phyloP scores from a whole-genome alignment of 2,329 filamentous ascomycete genomes.

The Huntiella savannae region DNA sequence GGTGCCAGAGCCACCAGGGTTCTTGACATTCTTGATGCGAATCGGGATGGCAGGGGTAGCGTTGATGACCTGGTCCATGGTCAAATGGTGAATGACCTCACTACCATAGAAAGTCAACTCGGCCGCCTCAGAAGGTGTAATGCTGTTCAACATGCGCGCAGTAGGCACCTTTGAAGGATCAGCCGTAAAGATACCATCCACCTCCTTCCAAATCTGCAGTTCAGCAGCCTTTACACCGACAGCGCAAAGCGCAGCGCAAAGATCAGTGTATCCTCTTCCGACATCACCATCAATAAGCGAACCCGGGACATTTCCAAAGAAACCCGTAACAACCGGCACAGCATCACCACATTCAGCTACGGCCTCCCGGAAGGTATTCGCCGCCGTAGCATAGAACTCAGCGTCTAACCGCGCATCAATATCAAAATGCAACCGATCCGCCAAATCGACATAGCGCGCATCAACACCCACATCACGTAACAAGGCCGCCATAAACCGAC shows the following conservation, averaged over 20 bases:
- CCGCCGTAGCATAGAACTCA: constrained; percentile 49
- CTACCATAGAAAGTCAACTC: constrained; percentile 89
- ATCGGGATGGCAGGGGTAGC: constrained; percentile 63
- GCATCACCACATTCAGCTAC: constrained; percentile 44
- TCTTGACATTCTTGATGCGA: constrained; percentile 84
- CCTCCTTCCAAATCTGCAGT: constrained; percentile 97
- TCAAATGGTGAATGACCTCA: constrained; percentile 95
- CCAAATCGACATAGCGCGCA: constrained; percentile 77
- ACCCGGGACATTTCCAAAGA: constrained; percentile 84
- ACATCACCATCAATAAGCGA: constrained; percentile 76
- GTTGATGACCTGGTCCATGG: constrained; percentile 90
- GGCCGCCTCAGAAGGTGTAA: constrained; percentile 86
- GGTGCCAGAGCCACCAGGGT: constrained; percentile 59
- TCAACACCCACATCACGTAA: constrained; percentile 67
- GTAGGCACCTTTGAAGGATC: constrained; percentile 87
- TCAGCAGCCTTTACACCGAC: constrained; percentile 76
- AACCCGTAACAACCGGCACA: constrained; percentile 73
- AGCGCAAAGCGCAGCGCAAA: constrained; percentile 80
- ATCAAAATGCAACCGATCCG: constrained; percentile 57
- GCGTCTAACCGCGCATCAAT: constrained; percentile 40
- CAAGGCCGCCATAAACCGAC: constrained; percentile 71
- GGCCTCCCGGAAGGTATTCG: constrained; percentile 41
- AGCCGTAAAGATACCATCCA: constrained; percentile 76
- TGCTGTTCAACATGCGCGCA: constrained; percentile 68
- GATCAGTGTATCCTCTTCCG: constrained; percentile 87